A percentile compares a stretch with the other conserved stretches of the same genome.
Evolutionary conservation across 139 green algal genomes (phyloP).

Genomic region (Closterium sp.): DNA sequence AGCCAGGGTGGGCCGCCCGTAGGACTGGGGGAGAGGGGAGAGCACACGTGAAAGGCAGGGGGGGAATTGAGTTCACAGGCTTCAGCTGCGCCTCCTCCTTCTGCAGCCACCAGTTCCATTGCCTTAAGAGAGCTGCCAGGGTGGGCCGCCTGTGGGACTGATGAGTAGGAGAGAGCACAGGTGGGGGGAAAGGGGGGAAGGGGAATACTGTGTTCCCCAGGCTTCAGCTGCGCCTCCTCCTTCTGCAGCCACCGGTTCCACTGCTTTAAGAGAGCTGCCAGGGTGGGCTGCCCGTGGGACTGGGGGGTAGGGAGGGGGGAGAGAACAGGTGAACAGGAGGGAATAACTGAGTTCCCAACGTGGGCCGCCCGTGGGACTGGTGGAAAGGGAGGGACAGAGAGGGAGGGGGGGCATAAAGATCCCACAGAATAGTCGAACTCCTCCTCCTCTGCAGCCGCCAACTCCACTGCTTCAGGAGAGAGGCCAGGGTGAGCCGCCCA

Average conservation of each 20-base stretch:
- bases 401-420: background rate
- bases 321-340: background rate
- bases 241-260: conserved; percentile 36
- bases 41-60: too few relatives aligned
- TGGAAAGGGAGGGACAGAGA: background rate
- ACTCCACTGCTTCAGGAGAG: conserved; percentile 35
- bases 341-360: background rate
- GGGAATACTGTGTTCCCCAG: too few relatives aligned
- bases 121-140: background rate
- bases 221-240: conserved; percentile 5
- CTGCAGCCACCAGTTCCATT: conserved; percentile 34
- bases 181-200: too few relatives aligned
- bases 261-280: conserved; percentile 10
- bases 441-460: conserved; percentile 19
- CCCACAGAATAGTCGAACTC: too few relatives aligned
- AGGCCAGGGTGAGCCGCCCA: conserved; percentile 1
- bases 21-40: background rate
- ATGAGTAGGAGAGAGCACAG: background rate
- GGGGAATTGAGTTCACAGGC: too few relatives aligned
- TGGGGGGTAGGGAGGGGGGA: background rate
- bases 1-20: conserved; percentile 13
- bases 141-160: conserved; percentile 21
- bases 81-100: conserved; percentile 15
- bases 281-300: conserved; percentile 7
- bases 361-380: conserved; percentile 19